These are phyloP conservation scores for Triticum urartu DNA, from an alignment of 176 grass and related monocot species.

Conservation along the genomic window DNA sequence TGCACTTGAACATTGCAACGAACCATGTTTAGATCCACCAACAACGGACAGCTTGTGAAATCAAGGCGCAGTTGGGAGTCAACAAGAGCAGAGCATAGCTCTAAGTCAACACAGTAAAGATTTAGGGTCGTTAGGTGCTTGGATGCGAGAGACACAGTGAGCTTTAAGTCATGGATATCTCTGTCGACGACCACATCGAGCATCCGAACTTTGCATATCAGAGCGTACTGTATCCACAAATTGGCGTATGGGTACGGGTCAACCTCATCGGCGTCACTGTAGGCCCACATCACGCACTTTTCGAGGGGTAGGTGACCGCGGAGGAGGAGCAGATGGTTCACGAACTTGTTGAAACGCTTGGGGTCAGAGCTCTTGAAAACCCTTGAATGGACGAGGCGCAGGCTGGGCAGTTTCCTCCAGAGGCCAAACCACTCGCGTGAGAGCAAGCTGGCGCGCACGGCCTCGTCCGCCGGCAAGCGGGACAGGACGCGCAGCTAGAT, in stretches of 20 bases:
- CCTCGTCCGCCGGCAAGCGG: neutral
- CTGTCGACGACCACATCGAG: neutral
- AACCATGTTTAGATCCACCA: neutral
- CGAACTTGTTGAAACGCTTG: neutral
- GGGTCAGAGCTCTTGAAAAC: neutral
- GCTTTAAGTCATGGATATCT: neutral
- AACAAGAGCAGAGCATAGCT: no score
- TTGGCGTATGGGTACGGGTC: neutral
- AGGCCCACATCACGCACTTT: neutral
- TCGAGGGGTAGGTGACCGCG: constrained; percentile 1
- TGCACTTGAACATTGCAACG: neutral
- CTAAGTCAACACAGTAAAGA: neutral
- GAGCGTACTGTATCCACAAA: neutral
- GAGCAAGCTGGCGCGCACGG: no score
- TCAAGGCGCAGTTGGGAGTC: no score
- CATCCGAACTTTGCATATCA: neutral
- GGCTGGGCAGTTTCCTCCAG: neutral
- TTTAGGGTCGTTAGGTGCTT: neutral
- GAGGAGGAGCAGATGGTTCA: neutral
- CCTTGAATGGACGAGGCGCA: neutral
- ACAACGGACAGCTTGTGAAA: no score
- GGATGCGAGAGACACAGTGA: neutral
- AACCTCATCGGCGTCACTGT: neutral
- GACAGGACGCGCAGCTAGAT: neutral
- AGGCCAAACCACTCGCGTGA: neutral